Percentiles rank a stretch among this genome's conserved stretches.
phyloP scores from a whole-genome alignment of 2,329 filamentous ascomycete genomes.

The Helicocarpus griseus region DNA sequence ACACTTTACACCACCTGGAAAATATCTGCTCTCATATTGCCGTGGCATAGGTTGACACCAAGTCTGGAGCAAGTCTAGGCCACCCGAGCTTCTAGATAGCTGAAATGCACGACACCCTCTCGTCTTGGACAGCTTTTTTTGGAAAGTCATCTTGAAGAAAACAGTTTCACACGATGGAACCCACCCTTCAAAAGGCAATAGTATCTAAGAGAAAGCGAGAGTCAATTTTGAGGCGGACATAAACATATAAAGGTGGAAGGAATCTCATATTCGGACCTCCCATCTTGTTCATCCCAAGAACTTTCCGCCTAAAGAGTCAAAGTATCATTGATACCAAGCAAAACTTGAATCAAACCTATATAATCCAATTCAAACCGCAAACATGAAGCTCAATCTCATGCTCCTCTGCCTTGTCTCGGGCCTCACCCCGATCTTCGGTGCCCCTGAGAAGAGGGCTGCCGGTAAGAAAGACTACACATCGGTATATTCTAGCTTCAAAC shows the following conservation, averaged over 20 bases:
- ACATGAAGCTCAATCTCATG: slow-evolving; percentile 1
- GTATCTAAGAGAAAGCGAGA: neutral
- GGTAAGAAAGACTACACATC: neutral
- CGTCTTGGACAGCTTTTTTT: neutral
- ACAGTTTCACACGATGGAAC: neutral
- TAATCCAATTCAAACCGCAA: neutral
- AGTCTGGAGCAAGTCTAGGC: no score
- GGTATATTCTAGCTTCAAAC: no score
- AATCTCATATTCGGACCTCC: neutral
- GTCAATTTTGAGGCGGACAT: neutral
- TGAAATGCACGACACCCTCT: no score
- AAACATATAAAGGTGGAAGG: neutral
- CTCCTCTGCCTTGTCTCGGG: neutral
- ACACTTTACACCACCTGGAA: no score
- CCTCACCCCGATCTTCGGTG: neutral
- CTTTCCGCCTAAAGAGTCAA: neutral
- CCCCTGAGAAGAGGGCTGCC: neutral
- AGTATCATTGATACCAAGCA: neutral
- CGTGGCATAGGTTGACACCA: no score
- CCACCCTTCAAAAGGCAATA: neutral
- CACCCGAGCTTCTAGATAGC: no score
- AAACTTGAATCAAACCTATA: neutral
- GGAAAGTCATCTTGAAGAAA: neutral
- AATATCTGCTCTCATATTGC: no score
- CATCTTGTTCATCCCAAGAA: neutral